Base-by-base conservation (phyloP, 2,329 filamentous ascomycete species). In the Beauveria asiatica region DNA sequence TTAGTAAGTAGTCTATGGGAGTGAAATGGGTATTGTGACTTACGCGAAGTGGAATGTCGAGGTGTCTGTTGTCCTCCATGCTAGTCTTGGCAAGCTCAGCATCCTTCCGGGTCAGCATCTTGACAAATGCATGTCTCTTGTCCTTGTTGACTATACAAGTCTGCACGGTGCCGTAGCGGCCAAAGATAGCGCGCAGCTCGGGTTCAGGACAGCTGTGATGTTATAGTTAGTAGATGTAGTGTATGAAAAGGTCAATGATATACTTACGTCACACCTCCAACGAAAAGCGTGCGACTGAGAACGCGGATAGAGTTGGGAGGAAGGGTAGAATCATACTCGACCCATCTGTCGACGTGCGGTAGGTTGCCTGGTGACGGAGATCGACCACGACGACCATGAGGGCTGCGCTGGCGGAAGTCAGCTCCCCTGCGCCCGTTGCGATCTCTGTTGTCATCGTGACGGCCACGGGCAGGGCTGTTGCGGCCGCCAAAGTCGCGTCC, bases 131-230 rank as follows among this genome's bases (percentile, higher is more conserved):
- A 74, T 99, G 94, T 19, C 94, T 89, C 77, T 97, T 99, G 70
- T 99, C 94, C 69, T 91, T 89, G 76, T 99, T 97, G 66, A 97
- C 92, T 65, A 99, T 99, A 75, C 93, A 97, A 1, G 93, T 97
- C 74, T 99, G 94, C 4, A 99, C 94, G 57, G 86, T 80, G 62
- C 94, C 94, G 70, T 87, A 96, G 50, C 85, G 85, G 68, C 79
- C 80, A 73, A 99, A 99, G 49, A 96, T 85, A 55, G 77, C 78
- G 57, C 92, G 86, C 57, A 99, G 81, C 71, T 97, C 92, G 61
- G 82, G 78, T 74, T 99, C 93, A 7, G 89, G 86, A 61, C 84
- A 87, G 42, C 86, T 89, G 62, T 23, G 64, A 56, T 62, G 25
- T 51, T 62, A 65, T 62, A 65, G 67, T 75, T 65, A 74, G 67